A percentile compares a stretch with the other conserved stretches of the same genome.
These are phyloP conservation scores for Exophiala dermatitidis DNA, from an alignment of 2,329 filamentous ascomycete genomes.

Conservation along the genomic window DNA sequence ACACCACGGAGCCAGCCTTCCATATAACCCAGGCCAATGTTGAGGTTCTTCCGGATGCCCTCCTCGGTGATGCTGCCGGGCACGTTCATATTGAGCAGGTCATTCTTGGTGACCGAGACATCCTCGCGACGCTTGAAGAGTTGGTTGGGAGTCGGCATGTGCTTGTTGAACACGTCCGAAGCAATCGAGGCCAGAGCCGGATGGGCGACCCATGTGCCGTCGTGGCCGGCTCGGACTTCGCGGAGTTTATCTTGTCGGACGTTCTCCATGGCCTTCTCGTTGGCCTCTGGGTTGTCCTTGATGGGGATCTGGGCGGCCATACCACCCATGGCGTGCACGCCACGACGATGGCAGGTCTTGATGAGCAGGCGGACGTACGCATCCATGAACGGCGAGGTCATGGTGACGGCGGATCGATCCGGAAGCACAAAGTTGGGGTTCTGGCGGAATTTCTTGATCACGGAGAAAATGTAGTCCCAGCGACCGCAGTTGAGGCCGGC, in stretches of 20 bases:
- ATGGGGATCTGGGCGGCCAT: slow-evolving; percentile 99
- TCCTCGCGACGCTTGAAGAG: slow-evolving; percentile 86
- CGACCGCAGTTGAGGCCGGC: slow-evolving; percentile 95
- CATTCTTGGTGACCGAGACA: slow-evolving; percentile 74
- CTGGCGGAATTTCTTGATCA: slow-evolving; percentile 98
- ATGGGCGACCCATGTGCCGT: slow-evolving; percentile 96
- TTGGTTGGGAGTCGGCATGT: slow-evolving; percentile 99
- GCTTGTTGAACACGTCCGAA: slow-evolving; percentile 87
- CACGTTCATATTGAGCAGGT: slow-evolving; percentile 96
- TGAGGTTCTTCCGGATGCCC: slow-evolving; percentile 94
- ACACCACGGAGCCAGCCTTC: slow-evolving; percentile 94
- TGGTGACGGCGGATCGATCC: slow-evolving; percentile 83
- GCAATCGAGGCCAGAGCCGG: slow-evolving; percentile 84
- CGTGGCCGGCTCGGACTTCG: slow-evolving; percentile 89
- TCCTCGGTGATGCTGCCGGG: slow-evolving; percentile 86
- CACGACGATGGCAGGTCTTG: slow-evolving; percentile 93
- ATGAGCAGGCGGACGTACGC: slow-evolving; percentile 95
- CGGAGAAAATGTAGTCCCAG: slow-evolving; percentile 99
- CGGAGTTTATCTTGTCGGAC: slow-evolving; percentile 94
- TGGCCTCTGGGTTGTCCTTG: slow-evolving; percentile 85
- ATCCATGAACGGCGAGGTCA: slow-evolving; percentile 98
- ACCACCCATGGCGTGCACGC: slow-evolving; percentile 97
- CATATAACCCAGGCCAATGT: slow-evolving; percentile 96
- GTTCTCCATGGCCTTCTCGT: slow-evolving; percentile 88
- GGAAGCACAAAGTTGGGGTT: slow-evolving; percentile 90